Evolutionary conservation across 1,284 basidiomycete species (phyloP), one percentile per base, ranked within the genome.

Genomic region (Sphagnurus paluster): DNA sequence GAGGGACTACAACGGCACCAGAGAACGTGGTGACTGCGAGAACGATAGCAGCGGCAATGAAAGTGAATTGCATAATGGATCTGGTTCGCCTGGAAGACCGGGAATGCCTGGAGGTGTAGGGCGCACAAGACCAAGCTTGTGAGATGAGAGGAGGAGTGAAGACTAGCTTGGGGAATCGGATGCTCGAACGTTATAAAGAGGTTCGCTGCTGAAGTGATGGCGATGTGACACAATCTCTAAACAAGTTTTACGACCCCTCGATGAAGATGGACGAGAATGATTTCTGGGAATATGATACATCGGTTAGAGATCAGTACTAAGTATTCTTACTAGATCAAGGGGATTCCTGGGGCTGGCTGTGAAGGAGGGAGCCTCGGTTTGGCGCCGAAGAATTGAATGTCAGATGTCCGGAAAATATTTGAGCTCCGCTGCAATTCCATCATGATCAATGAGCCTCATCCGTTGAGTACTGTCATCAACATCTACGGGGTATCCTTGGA

Each of bases 111-210:
- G 42, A 48, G 42, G 6, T 16, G 50, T 16, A 44, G 44, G 44
- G 48, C 40, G 50, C 52, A 62, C 56, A 61, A 63, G 57, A 56
- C 55, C 55, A 44, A 56, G 60, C 59, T 63, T 57, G 61, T 55
- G 54, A 52, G 48, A 53, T 49, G 47, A 46, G 29, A 41, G 44
- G 47, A 28, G 45, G 51, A 44, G 49, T 60, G 60, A 63, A 62
- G 60, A 42, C 63, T 62, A 61, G 60, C 63, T 63, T 62, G 10
- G 16, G 17, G n/a, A 25, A 14, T 16, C 23, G n/a, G n/a, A n/a
- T n/a, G n/a, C n/a, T n/a, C n/a, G n/a, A n/a, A n/a, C 34, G 13
- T 24, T 50, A 45, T 51, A 49, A n/a, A 35, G 42, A 16, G 13
- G 17, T 14, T 14, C 26, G 35, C 23, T 43, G 36, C 44, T 46